Conservation (phyloP, 140 eudicot genomes). For the Cichorium intybus region DNA sequence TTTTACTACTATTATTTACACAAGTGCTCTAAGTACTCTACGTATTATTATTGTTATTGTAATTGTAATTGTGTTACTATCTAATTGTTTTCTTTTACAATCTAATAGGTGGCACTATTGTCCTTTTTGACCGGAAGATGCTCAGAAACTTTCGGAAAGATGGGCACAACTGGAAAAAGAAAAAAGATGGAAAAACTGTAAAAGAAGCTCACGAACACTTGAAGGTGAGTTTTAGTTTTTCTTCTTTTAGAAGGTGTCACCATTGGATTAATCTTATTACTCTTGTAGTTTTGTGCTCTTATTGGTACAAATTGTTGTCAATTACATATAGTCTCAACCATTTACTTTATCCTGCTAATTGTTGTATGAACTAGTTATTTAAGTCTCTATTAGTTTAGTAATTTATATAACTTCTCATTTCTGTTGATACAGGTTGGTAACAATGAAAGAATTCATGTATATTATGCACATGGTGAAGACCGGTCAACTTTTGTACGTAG, state of each 20-base stretch:
- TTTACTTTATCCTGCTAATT: neutral
- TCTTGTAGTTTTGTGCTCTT: slow-evolving; percentile 11
- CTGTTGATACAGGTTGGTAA: slow-evolving; percentile 54
- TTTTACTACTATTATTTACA: slow-evolving; percentile 12
- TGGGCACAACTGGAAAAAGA: slow-evolving; percentile 94
- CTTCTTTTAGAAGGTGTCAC: neutral
- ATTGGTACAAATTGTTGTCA: too few species aligned
- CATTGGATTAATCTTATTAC: too few species aligned
- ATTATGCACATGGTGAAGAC: slow-evolving; percentile 96
- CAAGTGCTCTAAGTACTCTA: neutral
- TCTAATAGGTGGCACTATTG: slow-evolving; percentile 72
- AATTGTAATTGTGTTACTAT: neutral
- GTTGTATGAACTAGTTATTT: slow-evolving; percentile 1
- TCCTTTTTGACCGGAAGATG: slow-evolving; percentile 81
- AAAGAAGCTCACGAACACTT: slow-evolving; percentile 96
- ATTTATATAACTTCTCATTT: slow-evolving; percentile 1
- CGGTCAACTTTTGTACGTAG: slow-evolving; percentile 87
- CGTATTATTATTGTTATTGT: neutral
- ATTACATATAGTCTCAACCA: too few species aligned
- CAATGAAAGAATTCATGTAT: slow-evolving; percentile 92
- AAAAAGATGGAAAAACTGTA: slow-evolving; percentile 86
- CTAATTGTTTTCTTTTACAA: slow-evolving; percentile 6
- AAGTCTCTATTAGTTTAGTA: neutral
- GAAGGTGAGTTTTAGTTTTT: slow-evolving; percentile 43
- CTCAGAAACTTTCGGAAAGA: slow-evolving; percentile 87